Conservation (phyloP, 352 stramenopile species). For the Phytophthora gonapodyides region DNA sequence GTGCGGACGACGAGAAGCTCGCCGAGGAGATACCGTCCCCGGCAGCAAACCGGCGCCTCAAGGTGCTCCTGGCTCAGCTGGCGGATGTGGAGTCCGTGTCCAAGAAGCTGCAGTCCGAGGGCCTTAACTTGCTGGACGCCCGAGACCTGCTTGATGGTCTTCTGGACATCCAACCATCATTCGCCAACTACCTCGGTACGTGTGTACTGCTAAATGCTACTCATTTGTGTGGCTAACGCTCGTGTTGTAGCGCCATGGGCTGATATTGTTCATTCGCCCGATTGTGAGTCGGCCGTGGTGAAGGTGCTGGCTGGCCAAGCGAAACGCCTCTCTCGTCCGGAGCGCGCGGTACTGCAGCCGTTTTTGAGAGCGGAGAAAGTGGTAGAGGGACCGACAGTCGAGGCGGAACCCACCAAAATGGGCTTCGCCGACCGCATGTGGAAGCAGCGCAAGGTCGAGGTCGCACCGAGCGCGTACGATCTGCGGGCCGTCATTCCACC, state of each 20-base stretch:
- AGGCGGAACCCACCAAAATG: background rate
- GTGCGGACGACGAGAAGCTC: slow-evolving; percentile 14
- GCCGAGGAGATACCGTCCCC: slow-evolving; percentile 1
- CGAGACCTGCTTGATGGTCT: slow-evolving; percentile 6
- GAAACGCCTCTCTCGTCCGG: background rate
- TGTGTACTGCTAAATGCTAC: background rate
- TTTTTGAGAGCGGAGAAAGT: background rate
- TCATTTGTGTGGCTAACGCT: slow-evolving; percentile 1
- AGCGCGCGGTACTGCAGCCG: background rate
- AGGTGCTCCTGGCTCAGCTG: background rate
- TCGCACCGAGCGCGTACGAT: background rate
- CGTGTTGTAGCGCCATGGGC: slow-evolving; percentile 4
- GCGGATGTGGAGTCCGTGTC: background rate
- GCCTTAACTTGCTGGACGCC: slow-evolving; percentile 3
- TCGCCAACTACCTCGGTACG: slow-evolving; percentile 6
- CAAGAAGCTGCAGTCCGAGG: slow-evolving; percentile 7
- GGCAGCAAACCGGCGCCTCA: background rate
- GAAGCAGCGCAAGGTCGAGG: background rate
- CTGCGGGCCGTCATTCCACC: background rate
- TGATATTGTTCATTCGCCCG: slow-evolving; percentile 6
- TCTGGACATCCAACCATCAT: slow-evolving; percentile 5
- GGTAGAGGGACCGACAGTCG: background rate
- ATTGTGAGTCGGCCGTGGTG: background rate
- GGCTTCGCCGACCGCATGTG: slow-evolving; percentile 1
- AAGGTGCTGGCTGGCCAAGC: slow-evolving; percentile 1